Base-by-base conservation (phyloP, 2,329 filamentous ascomycete genomes). In the Fusarium sacchari region DNA sequence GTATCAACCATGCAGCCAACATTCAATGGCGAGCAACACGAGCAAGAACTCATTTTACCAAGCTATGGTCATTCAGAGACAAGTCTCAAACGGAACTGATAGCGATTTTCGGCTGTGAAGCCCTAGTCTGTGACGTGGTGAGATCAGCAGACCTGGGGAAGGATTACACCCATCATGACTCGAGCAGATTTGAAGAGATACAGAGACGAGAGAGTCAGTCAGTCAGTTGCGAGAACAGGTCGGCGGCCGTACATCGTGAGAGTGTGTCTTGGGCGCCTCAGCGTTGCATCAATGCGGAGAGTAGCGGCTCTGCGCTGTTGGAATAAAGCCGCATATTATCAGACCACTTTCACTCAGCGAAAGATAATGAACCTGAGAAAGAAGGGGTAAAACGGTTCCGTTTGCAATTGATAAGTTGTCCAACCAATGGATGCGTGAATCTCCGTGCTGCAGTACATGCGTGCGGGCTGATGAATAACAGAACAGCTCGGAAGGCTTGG, bases 261-360 rank as follows among this genome's bases (percentile, higher is more conserved):
- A 26, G 32, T 20, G 13, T 44, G 40, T 46, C 22, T 34, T 32
- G 36, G 56, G 28, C 44, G 26, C 17, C 30, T 44, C 52, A 58
- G 67, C 10, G 56, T 52, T 43, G 59, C 24, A 39, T 32, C 34
- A 39, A 28, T 39, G 50, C 50, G 42, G 63, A 50, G 43, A 40
- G 63, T 20, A 36, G 50, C 37, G 40, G 34, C 17, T 47, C 28
- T 42, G 42, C 15, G 39, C 30, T 28, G 24, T 22, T 44, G 17
- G 30, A 69, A 32, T 32, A 32, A 44, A 40, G 50, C 66, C 30
- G 57, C 32, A 50, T 37, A 62, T 40, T 46, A 67, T 71, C 57
- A 72, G 67, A 49, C 69, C 56, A 65, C 42, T 59, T 64, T 58
- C 50, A 11, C 55, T 53, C 37, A 32, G 43, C 32, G 15, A 58